Percentiles rank a stretch among this genome's conserved stretches.
phyloP scores from a whole-genome alignment of 352 stramenopile species.

The Nothophytophthora sp. region DNA sequence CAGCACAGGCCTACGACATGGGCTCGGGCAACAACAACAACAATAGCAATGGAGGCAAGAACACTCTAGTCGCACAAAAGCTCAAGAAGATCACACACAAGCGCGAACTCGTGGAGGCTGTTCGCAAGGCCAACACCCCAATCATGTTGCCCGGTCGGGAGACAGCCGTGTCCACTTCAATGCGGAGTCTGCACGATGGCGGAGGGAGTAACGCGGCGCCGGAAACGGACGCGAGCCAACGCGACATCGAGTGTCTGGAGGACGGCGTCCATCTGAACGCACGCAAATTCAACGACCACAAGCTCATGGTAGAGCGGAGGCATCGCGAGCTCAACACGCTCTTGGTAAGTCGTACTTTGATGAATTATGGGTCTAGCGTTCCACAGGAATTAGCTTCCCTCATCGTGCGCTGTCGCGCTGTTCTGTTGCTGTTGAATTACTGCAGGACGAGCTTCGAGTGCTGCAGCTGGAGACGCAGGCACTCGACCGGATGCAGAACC shows the following conservation, averaged over 20 bases:
- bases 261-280: constrained; percentile 73
- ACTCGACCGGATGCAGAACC: constrained; percentile 73
- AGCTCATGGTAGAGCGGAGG: constrained; percentile 58
- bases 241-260: constrained; percentile 69
- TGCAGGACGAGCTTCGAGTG: constrained; percentile 66
- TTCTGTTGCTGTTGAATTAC: too few relatives aligned
- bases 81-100: constrained; percentile 81
- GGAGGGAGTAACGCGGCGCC: constrained; percentile 16
- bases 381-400: too few relatives aligned
- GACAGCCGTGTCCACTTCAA: constrained; percentile 20
- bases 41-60: constrained; percentile 27
- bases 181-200: constrained; percentile 25
- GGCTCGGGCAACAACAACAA: constrained; percentile 30
- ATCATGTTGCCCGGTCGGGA: constrained; percentile 63
- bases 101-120: constrained; percentile 73
- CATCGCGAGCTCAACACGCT: constrained; percentile 68
- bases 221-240: constrained; percentile 42
- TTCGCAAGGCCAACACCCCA: constrained; percentile 71
- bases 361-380: not conserved
- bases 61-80: constrained; percentile 28
- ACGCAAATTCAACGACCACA: constrained; percentile 82
- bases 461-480: constrained; percentile 74
- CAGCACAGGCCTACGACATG: constrained; percentile 25
- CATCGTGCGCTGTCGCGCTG: too few relatives aligned
- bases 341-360: constrained; percentile 37